These are phyloP conservation scores for Plectosphaerella plurivora DNA, from an alignment of 2,329 filamentous ascomycete genomes.

Conservation along the genomic window DNA sequence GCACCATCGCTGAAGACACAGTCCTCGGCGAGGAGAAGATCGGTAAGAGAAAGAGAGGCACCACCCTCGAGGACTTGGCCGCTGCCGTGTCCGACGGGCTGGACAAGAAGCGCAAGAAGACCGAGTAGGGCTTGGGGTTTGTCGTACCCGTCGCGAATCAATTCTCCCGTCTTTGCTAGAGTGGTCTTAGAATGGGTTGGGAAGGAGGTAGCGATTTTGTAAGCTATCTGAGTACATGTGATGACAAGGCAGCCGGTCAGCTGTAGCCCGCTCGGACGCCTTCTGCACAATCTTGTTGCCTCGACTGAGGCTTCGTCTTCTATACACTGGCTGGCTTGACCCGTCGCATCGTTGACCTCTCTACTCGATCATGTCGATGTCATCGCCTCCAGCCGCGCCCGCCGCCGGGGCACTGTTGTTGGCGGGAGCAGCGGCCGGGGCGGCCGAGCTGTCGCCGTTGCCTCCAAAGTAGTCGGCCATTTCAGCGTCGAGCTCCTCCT, in stretches of 20 bases:
- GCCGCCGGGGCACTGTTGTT: constrained; percentile 28
- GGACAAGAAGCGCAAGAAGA: constrained; percentile 36
- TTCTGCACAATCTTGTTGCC: too few relatives aligned
- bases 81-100: constrained; percentile 41
- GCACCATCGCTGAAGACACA: constrained; percentile 55
- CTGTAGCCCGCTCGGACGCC: too few relatives aligned
- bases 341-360: not conserved
- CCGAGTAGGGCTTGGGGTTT: constrained; percentile 1
- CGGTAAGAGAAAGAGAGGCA: constrained; percentile 50
- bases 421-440: constrained; percentile 28
- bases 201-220: too few relatives aligned
- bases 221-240: too few relatives aligned
- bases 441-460: constrained; percentile 24
- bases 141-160: too few relatives aligned
- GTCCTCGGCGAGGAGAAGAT: constrained; percentile 56
- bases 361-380: constrained; percentile 70
- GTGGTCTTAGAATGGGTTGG: too few relatives aligned
- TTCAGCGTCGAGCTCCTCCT: constrained; percentile 90
- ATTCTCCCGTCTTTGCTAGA: too few relatives aligned
- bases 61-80: constrained; percentile 54
- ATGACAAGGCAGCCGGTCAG: too few relatives aligned
- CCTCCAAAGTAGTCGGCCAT: constrained; percentile 89
- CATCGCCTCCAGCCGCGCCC: constrained; percentile 36
- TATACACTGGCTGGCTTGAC: too few relatives aligned
- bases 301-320: too few relatives aligned